These are phyloP conservation scores for Middelhovenomyces tepae DNA, from an alignment of 805 yeast species.

Conservation along the genomic window DNA sequence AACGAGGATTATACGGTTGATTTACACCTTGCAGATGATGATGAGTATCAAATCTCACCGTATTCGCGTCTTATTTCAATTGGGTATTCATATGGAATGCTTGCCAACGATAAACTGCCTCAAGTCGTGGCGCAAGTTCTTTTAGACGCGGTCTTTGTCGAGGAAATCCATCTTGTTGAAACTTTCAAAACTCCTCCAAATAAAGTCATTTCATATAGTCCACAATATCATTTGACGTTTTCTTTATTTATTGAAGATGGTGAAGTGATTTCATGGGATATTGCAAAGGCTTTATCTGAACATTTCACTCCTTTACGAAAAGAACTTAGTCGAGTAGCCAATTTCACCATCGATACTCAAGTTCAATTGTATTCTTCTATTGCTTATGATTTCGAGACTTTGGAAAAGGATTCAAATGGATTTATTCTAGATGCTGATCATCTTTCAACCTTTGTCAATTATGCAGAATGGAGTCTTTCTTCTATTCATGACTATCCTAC, in stretches of 20 bases:
- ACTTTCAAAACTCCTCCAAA: constrained; percentile 20
- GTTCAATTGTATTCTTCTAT: constrained; percentile 57
- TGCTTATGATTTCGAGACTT: constrained; percentile 12
- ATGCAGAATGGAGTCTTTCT: constrained; percentile 73
- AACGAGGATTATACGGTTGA: constrained; percentile 33
- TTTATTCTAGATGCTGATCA: constrained; percentile 40
- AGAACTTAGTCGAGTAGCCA: constrained; percentile 46
- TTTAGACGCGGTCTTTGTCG: constrained; percentile 36
- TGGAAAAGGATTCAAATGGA: constrained; percentile 16
- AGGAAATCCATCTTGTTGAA: constrained; percentile 31
- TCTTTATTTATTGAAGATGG: constrained; percentile 58
- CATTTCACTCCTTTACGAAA: constrained; percentile 49
- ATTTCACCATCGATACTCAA: constrained; percentile 72
- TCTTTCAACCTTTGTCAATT: constrained; percentile 69
- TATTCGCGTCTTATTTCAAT: constrained; percentile 33
- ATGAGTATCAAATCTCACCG: constrained; percentile 38
- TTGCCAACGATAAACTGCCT: constrained; percentile 54
- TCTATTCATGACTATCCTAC: constrained; percentile 52
- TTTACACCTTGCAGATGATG: constrained; percentile 29
- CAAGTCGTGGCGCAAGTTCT: constrained; percentile 48
- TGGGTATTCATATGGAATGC: constrained; percentile 34
- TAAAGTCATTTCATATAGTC: constrained; percentile 46
- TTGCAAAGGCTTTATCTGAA: constrained; percentile 42
- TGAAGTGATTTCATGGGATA: constrained; percentile 63
- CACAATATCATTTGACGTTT: constrained; percentile 66